Conservation (phyloP, 106 monocot genomes). For the Cymbidium sinense region DNA sequence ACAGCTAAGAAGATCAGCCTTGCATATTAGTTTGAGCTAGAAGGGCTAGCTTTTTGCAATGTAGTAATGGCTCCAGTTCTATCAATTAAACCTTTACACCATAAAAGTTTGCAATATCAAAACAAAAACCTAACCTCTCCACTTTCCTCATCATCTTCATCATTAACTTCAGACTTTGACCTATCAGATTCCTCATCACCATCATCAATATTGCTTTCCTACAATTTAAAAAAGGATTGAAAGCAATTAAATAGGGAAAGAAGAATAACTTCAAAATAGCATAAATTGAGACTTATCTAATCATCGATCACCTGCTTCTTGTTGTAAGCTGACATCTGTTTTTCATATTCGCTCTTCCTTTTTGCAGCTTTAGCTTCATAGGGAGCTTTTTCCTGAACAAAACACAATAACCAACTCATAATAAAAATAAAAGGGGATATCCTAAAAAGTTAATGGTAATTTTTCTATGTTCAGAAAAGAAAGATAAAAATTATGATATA, state of each 20-base stretch:
- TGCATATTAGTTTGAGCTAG: not conserved
- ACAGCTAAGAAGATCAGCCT: not conserved
- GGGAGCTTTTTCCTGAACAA: conserved; percentile 27
- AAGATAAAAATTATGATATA: not conserved
- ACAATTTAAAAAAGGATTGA: not conserved
- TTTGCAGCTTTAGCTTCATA: conserved; percentile 34
- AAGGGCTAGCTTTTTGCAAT: not conserved
- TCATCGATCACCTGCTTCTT: conserved; percentile 20
- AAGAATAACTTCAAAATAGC: not conserved
- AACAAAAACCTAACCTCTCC: conserved; percentile 15
- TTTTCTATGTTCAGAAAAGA: not conserved
- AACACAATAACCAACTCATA: not conserved
- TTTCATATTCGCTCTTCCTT: conserved; percentile 31
- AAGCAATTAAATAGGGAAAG: not conserved
- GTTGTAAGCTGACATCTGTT: conserved; percentile 29
- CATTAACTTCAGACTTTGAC: conserved; percentile 35
- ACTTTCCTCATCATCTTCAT: conserved; percentile 33
- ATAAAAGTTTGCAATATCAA: not conserved
- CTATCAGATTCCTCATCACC: conserved; percentile 29
- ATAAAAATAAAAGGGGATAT: not conserved
- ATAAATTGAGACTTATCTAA: not conserved
- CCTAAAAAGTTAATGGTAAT: not conserved
- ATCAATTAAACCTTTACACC: not conserved
- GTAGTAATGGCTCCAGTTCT: not conserved
- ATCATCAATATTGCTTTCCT: conserved; percentile 20